These are phyloP conservation scores for Lactarius sp. DNA, from an alignment of 768 basidiomycete genomes.

Conservation along the genomic window DNA sequence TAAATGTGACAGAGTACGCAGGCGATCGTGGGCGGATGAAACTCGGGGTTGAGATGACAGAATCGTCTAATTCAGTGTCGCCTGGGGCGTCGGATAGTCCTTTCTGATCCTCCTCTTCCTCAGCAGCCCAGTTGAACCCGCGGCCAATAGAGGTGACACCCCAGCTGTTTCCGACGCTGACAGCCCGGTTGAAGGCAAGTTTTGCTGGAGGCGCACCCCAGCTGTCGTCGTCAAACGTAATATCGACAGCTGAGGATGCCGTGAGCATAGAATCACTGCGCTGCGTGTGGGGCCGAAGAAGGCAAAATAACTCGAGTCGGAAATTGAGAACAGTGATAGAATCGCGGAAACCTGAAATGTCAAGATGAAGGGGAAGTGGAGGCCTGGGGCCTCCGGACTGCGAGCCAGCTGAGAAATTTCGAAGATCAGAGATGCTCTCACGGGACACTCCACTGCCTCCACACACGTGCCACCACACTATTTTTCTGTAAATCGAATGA, in stretches of 20 bases:
- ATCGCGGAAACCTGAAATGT: background rate
- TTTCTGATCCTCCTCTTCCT: slow-evolving; percentile 33
- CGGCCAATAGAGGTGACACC: slow-evolving; percentile 81
- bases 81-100: slow-evolving; percentile 12
- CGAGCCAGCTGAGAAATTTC: too few relatives aligned
- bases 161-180: slow-evolving; percentile 75
- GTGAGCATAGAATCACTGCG: slow-evolving; percentile 46
- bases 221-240: slow-evolving; percentile 61
- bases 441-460: background rate
- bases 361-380: background rate
- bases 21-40: slow-evolving; percentile 22
- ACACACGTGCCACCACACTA: slow-evolving; percentile 16
- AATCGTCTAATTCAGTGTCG: slow-evolving; percentile 17
- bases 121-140: slow-evolving; percentile 65
- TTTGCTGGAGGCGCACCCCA: slow-evolving; percentile 52
- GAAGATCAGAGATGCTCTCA: slow-evolving; percentile 1
- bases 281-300: slow-evolving; percentile 1
- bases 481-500: background rate
- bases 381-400: too few relatives aligned
- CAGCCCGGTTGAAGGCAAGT: slow-evolving; percentile 47
- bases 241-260: slow-evolving; percentile 47
- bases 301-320: background rate
- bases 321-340: background rate
- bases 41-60: slow-evolving; percentile 2
- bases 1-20: slow-evolving; percentile 16